phyloP scores from a whole-genome alignment of 345 rosid genomes.

The Ceriops tagal region DNA sequence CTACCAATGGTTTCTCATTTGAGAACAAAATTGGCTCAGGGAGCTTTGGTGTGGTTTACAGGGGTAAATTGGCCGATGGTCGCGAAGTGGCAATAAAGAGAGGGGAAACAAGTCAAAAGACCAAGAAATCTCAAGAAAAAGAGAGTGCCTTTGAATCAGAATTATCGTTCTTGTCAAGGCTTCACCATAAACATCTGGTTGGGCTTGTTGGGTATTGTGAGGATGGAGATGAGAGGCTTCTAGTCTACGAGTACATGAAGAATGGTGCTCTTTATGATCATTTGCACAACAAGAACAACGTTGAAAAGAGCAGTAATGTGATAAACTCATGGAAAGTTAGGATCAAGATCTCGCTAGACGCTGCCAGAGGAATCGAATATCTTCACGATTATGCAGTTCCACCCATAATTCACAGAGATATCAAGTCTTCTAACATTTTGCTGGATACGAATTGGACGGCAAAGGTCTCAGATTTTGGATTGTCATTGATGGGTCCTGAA shows the following conservation, averaged over 20 bases:
- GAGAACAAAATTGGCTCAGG: constrained; percentile 90
- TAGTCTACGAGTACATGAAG: constrained; percentile 92
- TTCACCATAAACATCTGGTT: constrained; percentile 88
- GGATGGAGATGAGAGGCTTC: constrained; percentile 69
- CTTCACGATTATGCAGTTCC: constrained; percentile 85
- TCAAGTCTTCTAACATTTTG: constrained; percentile 78
- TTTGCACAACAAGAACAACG: constrained; percentile 57
- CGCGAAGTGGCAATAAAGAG: constrained; percentile 89
- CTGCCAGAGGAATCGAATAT: constrained; percentile 84
- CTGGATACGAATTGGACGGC: constrained; percentile 73
- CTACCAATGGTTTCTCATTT: constrained; percentile 63
- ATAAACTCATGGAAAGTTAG: constrained; percentile 86
- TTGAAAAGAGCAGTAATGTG: constrained; percentile 51
- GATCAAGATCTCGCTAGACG: constrained; percentile 76
- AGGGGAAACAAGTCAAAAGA: constrained; percentile 60
- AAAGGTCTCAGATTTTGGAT: constrained; percentile 82
- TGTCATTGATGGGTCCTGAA: constrained; percentile 66
- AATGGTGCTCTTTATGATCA: constrained; percentile 84
- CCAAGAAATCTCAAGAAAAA: constrained; percentile 79
- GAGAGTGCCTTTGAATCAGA: constrained; percentile 91
- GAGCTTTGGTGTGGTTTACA: constrained; percentile 83
- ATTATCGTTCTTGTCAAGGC: constrained; percentile 71
- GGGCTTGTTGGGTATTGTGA: constrained; percentile 87
- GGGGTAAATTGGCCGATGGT: constrained; percentile 64
- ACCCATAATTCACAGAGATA: constrained; percentile 79